Evolutionary conservation across 148 eudicot genomes (phyloP).

Genomic region (Simmondsia chinensis): DNA sequence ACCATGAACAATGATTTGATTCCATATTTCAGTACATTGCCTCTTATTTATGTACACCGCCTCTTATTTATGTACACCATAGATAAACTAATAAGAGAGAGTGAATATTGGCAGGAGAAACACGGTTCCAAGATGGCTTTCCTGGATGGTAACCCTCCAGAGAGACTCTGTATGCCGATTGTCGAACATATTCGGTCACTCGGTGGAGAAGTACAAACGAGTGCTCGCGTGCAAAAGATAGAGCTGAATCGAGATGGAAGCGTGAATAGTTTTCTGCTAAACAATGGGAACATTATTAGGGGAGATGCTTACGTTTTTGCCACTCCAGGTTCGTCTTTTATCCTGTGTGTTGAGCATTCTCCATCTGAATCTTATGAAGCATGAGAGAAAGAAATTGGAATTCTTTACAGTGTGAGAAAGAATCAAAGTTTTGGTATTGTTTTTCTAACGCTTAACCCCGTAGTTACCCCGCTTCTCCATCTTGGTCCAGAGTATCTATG

Average conservation of each 20-base stretch:
- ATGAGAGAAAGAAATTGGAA: background rate
- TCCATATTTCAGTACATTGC: background rate
- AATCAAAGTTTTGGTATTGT: no score
- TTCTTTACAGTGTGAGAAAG: background rate
- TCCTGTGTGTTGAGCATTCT: background rate
- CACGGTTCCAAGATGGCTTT: conserved; percentile 99
- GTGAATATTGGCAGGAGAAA: conserved; percentile 54
- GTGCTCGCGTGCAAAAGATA: conserved; percentile 78
- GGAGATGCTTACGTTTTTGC: conserved; percentile 93
- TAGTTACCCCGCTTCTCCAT: no score
- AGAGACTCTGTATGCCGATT: conserved; percentile 95
- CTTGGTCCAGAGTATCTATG: no score
- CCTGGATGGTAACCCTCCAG: conserved; percentile 97
- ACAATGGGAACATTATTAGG: conserved; percentile 50
- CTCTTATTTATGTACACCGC: background rate
- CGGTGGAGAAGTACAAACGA: conserved; percentile 78
- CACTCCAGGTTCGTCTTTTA: conserved; percentile 56
- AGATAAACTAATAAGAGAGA: conserved; percentile 4
- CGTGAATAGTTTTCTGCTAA: conserved; percentile 53
- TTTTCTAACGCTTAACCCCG: no score
- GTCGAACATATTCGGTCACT: conserved; percentile 71
- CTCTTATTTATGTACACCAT: background rate
- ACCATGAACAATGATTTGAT: no score
- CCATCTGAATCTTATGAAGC: background rate
- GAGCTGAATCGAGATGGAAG: conserved; percentile 67